These are phyloP conservation scores for Penicillium sp. DNA, from an alignment of 2,329 filamentous ascomycete genomes.

Conservation along the genomic window DNA sequence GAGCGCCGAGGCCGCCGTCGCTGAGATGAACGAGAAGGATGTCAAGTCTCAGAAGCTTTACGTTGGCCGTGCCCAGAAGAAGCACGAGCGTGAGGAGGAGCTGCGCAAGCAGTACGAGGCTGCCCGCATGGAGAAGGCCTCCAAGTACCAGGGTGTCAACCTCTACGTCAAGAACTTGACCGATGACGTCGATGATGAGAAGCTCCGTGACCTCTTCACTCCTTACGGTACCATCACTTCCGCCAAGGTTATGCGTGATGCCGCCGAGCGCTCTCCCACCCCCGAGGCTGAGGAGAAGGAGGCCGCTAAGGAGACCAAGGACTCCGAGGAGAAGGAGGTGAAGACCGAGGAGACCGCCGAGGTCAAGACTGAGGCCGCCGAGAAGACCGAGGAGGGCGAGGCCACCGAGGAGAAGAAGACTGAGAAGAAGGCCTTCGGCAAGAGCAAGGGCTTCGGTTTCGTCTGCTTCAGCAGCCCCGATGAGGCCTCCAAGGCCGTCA, in stretches of 20 bases:
- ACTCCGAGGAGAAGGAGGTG: slow-evolving; percentile 38
- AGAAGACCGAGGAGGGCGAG: slow-evolving; percentile 56
- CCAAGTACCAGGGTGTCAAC: slow-evolving; percentile 99
- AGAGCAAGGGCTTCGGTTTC: slow-evolving; percentile 99
- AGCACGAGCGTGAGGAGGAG: slow-evolving; percentile 99
- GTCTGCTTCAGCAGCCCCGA: slow-evolving; percentile 99
- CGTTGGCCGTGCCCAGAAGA: slow-evolving; percentile 98
- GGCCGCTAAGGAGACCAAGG: slow-evolving; percentile 50
- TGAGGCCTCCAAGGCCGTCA: slow-evolving; percentile 97
- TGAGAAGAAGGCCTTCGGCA: slow-evolving; percentile 71
- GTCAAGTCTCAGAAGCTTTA: slow-evolving; percentile 95
- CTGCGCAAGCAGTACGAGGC: slow-evolving; percentile 98
- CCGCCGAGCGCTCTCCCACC: slow-evolving; percentile 43
- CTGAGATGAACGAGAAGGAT: slow-evolving; percentile 86
- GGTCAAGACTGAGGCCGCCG: slow-evolving; percentile 41
- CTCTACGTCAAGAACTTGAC: slow-evolving; percentile 99
- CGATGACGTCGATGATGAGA: slow-evolving; percentile 96
- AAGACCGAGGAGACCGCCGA: slow-evolving; percentile 48
- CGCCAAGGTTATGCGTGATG: slow-evolving; percentile 98
- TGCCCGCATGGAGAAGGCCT: slow-evolving; percentile 94
- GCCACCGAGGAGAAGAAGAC: slow-evolving; percentile 55
- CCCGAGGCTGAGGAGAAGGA: slow-evolving; percentile 52
- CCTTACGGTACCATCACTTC: slow-evolving; percentile 94
- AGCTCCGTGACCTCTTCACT: slow-evolving; percentile 89
- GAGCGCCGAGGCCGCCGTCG: slow-evolving; percentile 78